These are phyloP conservation scores for Phalaenopsis aphrodite DNA, from an alignment of 106 monocot species.

Conservation along the genomic window DNA sequence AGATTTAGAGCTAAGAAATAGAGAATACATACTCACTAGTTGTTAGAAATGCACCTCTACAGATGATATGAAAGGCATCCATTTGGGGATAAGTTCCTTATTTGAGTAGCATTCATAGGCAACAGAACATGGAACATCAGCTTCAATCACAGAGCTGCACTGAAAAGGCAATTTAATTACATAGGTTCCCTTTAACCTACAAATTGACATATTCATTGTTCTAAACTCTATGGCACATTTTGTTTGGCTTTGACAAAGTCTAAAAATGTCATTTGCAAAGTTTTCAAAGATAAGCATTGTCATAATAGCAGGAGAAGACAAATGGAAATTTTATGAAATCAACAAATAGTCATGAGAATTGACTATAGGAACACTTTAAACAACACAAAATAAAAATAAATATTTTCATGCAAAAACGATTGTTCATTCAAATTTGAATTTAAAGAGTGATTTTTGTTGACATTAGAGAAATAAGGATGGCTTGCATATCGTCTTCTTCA, in stretches of 20 bases:
- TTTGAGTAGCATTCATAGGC: conserved; percentile 91
- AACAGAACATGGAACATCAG: conserved; percentile 88
- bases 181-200: neutral
- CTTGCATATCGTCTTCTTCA: too few species aligned
- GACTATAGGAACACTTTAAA: neutral
- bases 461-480: neutral
- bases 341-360: neutral
- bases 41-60: conserved; percentile 55
- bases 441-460: neutral
- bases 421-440: neutral
- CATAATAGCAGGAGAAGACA: neutral
- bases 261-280: neutral
- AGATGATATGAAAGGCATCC: conserved; percentile 98
- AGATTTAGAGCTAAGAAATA: neutral
- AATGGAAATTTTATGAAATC: neutral
- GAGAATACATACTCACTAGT: conserved; percentile 8
- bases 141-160: conserved; percentile 78
- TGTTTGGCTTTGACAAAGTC: neutral
- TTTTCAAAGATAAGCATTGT: neutral
- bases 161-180: neutral
- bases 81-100: conserved; percentile 72
- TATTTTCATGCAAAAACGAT: neutral
- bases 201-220: neutral
- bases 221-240: neutral
- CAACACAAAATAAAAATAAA: neutral